phyloP scores from a whole-genome alignment of 768 basidiomycete genomes.

The Hypholoma fasciculare region DNA sequence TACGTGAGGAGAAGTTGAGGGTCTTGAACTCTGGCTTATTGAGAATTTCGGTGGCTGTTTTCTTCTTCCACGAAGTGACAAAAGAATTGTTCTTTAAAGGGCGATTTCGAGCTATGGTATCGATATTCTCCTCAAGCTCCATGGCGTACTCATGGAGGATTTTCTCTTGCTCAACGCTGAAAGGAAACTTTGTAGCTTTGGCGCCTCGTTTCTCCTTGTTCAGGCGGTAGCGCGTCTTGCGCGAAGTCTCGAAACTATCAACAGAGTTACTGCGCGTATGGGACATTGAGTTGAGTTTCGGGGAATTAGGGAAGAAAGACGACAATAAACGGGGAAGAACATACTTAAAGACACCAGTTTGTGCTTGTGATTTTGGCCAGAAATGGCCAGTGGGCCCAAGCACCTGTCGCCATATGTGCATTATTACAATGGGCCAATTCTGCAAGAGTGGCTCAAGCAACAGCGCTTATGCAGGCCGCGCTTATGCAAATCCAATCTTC shows the following conservation, averaged over 20 bases:
- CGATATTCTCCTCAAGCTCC: background rate
- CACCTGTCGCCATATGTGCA: too few species aligned
- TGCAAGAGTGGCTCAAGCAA: too few species aligned
- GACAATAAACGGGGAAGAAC: too few species aligned
- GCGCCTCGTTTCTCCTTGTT: background rate
- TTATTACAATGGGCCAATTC: too few species aligned
- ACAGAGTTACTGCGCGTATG: background rate
- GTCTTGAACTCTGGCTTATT: background rate
- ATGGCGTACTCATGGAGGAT: background rate
- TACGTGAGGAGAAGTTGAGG: background rate
- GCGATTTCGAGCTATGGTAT: background rate
- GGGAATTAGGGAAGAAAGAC: too few species aligned
- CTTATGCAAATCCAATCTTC: too few species aligned
- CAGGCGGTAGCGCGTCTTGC: background rate
- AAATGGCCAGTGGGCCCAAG: too few species aligned
- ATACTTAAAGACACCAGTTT: too few species aligned
- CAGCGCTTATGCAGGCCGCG: too few species aligned
- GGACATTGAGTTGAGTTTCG: background rate
- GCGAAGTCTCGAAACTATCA: background rate
- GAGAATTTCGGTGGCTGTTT: background rate
- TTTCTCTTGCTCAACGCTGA: background rate
- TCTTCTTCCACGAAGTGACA: background rate
- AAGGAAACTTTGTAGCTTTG: background rate
- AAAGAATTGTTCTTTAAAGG: background rate
- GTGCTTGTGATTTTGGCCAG: too few species aligned